These are phyloP conservation scores for Fusarium sp. DNA, from an alignment of 2,329 filamentous ascomycete species.

Conservation along the genomic window DNA sequence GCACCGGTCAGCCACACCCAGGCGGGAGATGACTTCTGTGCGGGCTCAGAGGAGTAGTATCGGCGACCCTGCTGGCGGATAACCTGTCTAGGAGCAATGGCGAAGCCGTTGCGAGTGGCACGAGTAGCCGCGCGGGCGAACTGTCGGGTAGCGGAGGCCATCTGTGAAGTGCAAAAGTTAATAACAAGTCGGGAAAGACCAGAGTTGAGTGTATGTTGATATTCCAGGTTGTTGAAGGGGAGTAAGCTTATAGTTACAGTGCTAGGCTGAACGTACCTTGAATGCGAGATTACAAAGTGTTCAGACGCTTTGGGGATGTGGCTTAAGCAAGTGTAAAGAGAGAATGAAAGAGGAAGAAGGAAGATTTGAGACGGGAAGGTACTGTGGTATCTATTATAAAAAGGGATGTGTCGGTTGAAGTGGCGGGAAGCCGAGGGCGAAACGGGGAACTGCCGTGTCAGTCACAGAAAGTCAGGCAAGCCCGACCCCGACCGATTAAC, in stretches of 20 bases:
- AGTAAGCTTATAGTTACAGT: not conserved
- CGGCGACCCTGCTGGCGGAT: slow-evolving; percentile 82
- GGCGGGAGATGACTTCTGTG: slow-evolving; percentile 62
- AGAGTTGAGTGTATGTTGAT: not conserved
- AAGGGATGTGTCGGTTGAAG: slow-evolving; percentile 34
- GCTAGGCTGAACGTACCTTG: slow-evolving; percentile 37
- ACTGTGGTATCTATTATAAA: slow-evolving; percentile 27
- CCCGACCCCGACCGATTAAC: slow-evolving; percentile 19
- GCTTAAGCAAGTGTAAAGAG: slow-evolving; percentile 22
- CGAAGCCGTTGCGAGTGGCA: slow-evolving; percentile 68
- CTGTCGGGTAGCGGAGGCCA: slow-evolving; percentile 63
- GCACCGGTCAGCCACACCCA: slow-evolving; percentile 71
- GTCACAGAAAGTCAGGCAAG: slow-evolving; percentile 18
- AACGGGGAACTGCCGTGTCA: slow-evolving; percentile 33
- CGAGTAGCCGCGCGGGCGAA: slow-evolving; percentile 71
- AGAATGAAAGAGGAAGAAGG: slow-evolving; percentile 9
- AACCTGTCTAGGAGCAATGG: slow-evolving; percentile 71
- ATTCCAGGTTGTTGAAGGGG: not conserved
- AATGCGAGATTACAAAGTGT: slow-evolving; percentile 8
- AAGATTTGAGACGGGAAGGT: slow-evolving; percentile 14
- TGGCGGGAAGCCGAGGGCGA: slow-evolving; percentile 30
- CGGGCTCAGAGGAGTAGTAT: slow-evolving; percentile 80
- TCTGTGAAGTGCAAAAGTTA: slow-evolving; percentile 41
- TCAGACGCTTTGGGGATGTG: slow-evolving; percentile 19
- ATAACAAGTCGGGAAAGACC: slow-evolving; percentile 1